phyloP scores from a whole-genome alignment of 164 flowering plant species.

The Warburgia ugandensis region DNA sequence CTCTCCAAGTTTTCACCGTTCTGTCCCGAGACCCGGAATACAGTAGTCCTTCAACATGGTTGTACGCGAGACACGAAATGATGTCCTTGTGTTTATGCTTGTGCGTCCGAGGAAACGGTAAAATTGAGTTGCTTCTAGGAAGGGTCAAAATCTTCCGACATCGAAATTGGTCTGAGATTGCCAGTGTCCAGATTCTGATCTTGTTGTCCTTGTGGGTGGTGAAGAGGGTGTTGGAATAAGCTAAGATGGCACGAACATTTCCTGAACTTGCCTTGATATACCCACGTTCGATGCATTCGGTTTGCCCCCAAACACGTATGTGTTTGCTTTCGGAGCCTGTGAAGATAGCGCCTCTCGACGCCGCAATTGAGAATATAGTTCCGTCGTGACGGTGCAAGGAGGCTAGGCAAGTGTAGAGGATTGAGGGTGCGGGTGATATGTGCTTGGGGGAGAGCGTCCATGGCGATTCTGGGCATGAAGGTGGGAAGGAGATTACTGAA shows the following conservation, averaged over 20 bases:
- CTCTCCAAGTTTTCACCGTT: slow-evolving; percentile 29
- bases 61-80: slow-evolving; percentile 41
- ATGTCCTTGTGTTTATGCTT: slow-evolving; percentile 27
- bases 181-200: slow-evolving; percentile 27
- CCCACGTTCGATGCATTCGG: slow-evolving; percentile 32
- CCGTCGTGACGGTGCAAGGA: slow-evolving; percentile 39
- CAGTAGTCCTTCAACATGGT: slow-evolving; percentile 24
- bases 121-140: slow-evolving; percentile 11
- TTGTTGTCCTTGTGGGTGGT: slow-evolving; percentile 29
- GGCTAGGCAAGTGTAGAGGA: slow-evolving; percentile 28
- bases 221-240: slow-evolving; percentile 24
- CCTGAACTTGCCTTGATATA: slow-evolving; percentile 24
- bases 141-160: slow-evolving; percentile 14
- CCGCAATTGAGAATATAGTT: slow-evolving; percentile 28
- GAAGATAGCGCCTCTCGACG: slow-evolving; percentile 25
- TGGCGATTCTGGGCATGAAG: slow-evolving; percentile 28
- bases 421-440: slow-evolving; percentile 22
- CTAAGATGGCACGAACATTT: slow-evolving; percentile 26
- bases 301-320: slow-evolving; percentile 33
- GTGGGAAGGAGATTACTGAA: slow-evolving; percentile 5
- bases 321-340: slow-evolving; percentile 36
- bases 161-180: slow-evolving; percentile 9
- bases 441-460: slow-evolving; percentile 33
- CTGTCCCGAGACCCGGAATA: slow-evolving; percentile 35
- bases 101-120: slow-evolving; percentile 7